These are phyloP conservation scores for Mucor racemosus DNA, from an alignment of 371 early-diverging fungal genomes.

Conservation along the genomic window DNA sequence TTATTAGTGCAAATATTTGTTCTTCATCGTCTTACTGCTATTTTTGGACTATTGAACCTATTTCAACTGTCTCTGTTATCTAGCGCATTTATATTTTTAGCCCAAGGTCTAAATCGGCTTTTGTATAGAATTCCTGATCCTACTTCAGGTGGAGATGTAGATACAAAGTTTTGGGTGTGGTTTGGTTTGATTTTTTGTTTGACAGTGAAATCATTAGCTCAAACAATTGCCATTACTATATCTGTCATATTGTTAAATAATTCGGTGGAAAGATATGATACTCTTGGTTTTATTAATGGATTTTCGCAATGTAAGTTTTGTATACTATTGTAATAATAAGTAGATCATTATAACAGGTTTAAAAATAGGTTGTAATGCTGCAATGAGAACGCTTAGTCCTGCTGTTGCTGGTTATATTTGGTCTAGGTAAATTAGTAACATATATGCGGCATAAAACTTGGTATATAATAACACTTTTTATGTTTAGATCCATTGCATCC, in stretches of 20 bases:
- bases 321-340: background rate
- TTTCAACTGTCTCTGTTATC: slow-evolving; percentile 52
- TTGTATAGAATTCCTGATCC: slow-evolving; percentile 37
- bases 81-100: slow-evolving; percentile 45
- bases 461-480: background rate
- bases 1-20: slow-evolving; percentile 62
- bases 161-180: slow-evolving; percentile 54
- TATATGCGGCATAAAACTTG: background rate
- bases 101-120: slow-evolving; percentile 38
- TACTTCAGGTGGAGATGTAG: slow-evolving; percentile 19
- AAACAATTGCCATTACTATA: slow-evolving; percentile 36
- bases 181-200: slow-evolving; percentile 32
- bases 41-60: slow-evolving; percentile 51
- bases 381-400: slow-evolving; percentile 46
- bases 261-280: slow-evolving; percentile 28
- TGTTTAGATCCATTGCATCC: slow-evolving; percentile 9
- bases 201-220: slow-evolving; percentile 40
- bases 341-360: background rate
- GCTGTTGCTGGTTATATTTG: slow-evolving; percentile 47
- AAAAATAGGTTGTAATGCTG: slow-evolving; percentile 41
- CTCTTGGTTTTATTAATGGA: slow-evolving; percentile 45
- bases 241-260: slow-evolving; percentile 41
- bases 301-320: slow-evolving; percentile 50
- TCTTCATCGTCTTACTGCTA: slow-evolving; percentile 55
- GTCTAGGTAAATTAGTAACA: slow-evolving; percentile 30